Evolutionary conservation across 2,329 filamentous ascomycete species (phyloP).

Genomic region (Aspergillus sergii): DNA sequence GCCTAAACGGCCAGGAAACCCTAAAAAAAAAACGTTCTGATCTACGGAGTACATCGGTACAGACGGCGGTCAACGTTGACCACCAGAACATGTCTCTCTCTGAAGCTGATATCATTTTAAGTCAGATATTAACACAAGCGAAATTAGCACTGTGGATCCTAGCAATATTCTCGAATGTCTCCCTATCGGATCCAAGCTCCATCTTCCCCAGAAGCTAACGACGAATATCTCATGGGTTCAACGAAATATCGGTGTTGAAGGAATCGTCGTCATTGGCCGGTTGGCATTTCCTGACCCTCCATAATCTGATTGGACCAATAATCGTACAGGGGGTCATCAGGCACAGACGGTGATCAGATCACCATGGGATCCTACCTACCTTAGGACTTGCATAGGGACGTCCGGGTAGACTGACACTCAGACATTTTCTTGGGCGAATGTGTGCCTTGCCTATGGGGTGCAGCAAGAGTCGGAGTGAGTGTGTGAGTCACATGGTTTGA

Average conservation of each 20-base stretch:
- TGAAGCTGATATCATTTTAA: neutral
- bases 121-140: neutral
- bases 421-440: conserved; percentile 1
- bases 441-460: conserved; percentile 5
- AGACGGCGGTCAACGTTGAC: neutral
- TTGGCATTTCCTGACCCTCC: neutral
- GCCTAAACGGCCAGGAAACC: neutral
- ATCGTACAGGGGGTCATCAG: conserved; percentile 13
- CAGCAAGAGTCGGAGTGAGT: neutral
- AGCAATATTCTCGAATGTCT: conserved; percentile 10
- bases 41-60: neutral
- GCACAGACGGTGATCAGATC: conserved; percentile 17
- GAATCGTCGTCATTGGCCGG: conserved; percentile 13
- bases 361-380: conserved; percentile 1
- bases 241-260: conserved; percentile 14
- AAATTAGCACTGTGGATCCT: conserved; percentile 11
- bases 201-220: conserved; percentile 18
- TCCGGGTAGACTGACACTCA: neutral
- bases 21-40: neutral
- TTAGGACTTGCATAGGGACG: neutral
- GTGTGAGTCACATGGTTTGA: neutral
- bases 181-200: conserved; percentile 15
- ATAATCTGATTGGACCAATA: conserved; percentile 3
- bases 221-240: conserved; percentile 8
- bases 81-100: neutral